Base-by-base conservation (phyloP, 2,329 filamentous ascomycete species). In the Leptographium flavum region DNA sequence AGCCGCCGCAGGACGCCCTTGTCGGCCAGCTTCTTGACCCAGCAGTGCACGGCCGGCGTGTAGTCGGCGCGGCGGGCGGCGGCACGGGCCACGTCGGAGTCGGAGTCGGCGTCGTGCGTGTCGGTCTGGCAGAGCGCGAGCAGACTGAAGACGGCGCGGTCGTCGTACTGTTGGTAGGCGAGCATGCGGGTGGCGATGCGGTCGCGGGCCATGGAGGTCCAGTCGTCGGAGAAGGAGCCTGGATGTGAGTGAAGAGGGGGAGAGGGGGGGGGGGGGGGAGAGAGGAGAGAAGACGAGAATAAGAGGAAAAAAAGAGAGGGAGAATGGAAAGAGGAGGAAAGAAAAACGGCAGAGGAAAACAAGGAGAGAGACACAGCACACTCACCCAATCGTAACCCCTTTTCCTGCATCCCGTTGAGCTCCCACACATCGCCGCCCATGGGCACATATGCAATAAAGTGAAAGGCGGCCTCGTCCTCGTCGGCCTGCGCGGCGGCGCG, bases 401-500 rank as follows among this genome's bases (percentile, higher is more conserved):
- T 76, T 36, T 67, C 67, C 64, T 96, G 90, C 52, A 98, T 71
- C 15, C 92, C 92, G 63, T 98, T 92, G 45, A 98, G 74, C 66
- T 98, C 92, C 70, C 95, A 98, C 45, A 98, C 73, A 5, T 69
- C 77, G 50, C 79, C 81, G 58, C 83, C 77, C 53, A 94, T 72
- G 42, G 81, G 75, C 13, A 87, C 88, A 65, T 98, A 98, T 22
- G 88, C 92, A 56, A 98, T 87, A 63, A 98, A 98, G 67, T 98
- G 92, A 64, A 94, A 98, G 22, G 90, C 85, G 56, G 96, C 92
- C 56, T 94, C 87, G 45, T 58, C 88, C 79, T 48, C 43, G 13
- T 65, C 59, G 48, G 63, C 62, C 13, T 13, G 9, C 3, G 35
- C 17, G 38, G 25, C 25, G 39, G 28, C 21, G 30, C n/a, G 17